Base-by-base conservation (phyloP, 176 grass and related monocot genomes). In the Metroxylon sagu region DNA sequence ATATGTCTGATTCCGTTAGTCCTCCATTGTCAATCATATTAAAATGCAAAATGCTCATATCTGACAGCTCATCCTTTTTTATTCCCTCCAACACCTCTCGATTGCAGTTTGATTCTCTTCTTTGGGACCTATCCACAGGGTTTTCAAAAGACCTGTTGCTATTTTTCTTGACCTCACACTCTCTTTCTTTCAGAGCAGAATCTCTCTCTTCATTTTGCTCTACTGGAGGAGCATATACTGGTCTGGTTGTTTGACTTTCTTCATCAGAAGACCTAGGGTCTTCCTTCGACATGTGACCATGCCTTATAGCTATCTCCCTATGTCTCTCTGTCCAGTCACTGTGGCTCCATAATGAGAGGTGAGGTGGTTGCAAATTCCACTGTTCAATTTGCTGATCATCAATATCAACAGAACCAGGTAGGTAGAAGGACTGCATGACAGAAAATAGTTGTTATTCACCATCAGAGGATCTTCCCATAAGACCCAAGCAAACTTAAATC, bases 331-430 rank as follows among this genome's bases (percentile, higher is more conserved):
- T 83, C 87, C 84, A 98, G 62, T 83, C 70, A 57, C 65, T 31
- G 59, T 15, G 93, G 69, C 87, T 92, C 93, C 93, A 98, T 55
- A 98, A 64, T 74, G 83, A 92, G 18, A 98, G 73, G 7, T 77
- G 62, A 54, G 93, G 93, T 14, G 87, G 26, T 59, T 52, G 77
- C 67, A 61, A 60, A 85, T 98, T 98, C 93, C 93, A 92, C 60
- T 86, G 84, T 50, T 98, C 81, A 14, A 88, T 65, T 77, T 57
- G 66, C 69, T 81, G 88, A 26, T 88, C 87, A 70, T 83, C 66
- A 15, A 67, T 49, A 83, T 85, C 81, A 3, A 98, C 62, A 59
- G 93, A 98, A 57, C 93, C 93, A 23, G 93, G 93, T 76, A 85
- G 85, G 80, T 98, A 98, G 68, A 98, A 98, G 0, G 87, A 71